phyloP scores from a whole-genome alignment of 164 flowering plant species.

The Malania oleifera region DNA sequence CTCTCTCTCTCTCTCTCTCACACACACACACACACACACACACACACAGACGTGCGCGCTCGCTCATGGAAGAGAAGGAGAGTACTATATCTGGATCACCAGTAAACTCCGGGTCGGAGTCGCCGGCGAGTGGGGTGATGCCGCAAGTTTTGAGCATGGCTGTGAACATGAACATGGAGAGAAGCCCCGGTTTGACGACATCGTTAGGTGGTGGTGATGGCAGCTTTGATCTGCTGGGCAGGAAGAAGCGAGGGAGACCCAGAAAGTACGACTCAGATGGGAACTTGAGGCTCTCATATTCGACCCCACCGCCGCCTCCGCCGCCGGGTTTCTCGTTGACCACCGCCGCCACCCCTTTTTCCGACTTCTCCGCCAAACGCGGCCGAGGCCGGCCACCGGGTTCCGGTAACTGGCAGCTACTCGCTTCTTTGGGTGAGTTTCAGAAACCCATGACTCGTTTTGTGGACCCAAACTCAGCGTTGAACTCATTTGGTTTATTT shows the following conservation, averaged over 20 bases:
- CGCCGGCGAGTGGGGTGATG: constrained; percentile 17
- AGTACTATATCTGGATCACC: constrained; percentile 42
- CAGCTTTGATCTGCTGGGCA: constrained; percentile 21
- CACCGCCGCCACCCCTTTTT: constrained; percentile 12
- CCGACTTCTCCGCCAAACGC: constrained; percentile 31
- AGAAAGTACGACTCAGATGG: constrained; percentile 79
- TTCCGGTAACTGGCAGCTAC: constrained; percentile 55
- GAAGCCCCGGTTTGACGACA: too few species aligned
- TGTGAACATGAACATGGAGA: constrained; percentile 24
- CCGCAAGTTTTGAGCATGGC: constrained; percentile 24
- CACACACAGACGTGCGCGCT: too few species aligned
- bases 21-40: too few species aligned
- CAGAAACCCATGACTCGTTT: not conserved
- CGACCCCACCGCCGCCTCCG: constrained; percentile 4
- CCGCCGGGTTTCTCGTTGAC: constrained; percentile 29
- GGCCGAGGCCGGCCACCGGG: constrained; percentile 68
- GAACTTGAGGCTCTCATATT: constrained; percentile 27
- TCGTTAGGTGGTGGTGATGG: constrained; percentile 19
- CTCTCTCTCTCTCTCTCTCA: not conserved
- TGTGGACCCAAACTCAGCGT: not conserved
- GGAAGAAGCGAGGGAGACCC: constrained; percentile 82
- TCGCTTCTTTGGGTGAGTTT: constrained; percentile 63
- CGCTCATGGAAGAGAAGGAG: constrained; percentile 55
- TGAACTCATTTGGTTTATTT: not conserved
- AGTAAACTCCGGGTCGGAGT: constrained; percentile 33